Evolutionary conservation across 2,329 filamentous ascomycete genomes (phyloP).

Genomic region (Orbilia quercus): DNA sequence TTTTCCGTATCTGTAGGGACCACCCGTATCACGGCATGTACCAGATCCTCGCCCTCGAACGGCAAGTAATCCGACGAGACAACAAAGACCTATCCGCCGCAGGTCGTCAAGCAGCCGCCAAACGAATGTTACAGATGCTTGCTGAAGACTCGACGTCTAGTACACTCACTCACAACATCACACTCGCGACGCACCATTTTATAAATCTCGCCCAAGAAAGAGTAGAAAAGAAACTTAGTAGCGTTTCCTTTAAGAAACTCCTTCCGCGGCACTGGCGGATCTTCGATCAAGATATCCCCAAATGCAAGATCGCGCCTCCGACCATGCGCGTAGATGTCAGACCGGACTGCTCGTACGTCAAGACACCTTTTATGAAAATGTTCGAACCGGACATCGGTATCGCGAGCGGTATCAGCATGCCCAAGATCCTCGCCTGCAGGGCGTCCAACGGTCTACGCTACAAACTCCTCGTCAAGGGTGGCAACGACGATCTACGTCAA

Average conservation of each 20-base stretch:
- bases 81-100: conserved; percentile 79
- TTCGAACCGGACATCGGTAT: conserved; percentile 83
- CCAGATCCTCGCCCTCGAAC: conserved; percentile 82
- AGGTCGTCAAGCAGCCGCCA: conserved; percentile 78
- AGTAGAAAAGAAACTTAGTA: conserved; percentile 74
- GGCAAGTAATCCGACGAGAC: conserved; percentile 67
- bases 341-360: conserved; percentile 77
- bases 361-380: conserved; percentile 77
- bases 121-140: conserved; percentile 59
- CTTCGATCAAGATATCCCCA: conserved; percentile 65
- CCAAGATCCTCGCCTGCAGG: conserved; percentile 88
- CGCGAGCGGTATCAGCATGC: conserved; percentile 88
- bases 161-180: conserved; percentile 43
- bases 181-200: conserved; percentile 35
- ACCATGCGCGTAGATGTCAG: conserved; percentile 86
- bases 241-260: conserved; percentile 65
- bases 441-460: conserved; percentile 81
- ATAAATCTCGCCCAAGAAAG: conserved; percentile 52
- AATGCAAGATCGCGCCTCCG: conserved; percentile 81
- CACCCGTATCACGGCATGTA: conserved; percentile 98
- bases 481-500: conserved; percentile 94
- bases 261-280: conserved; percentile 44
- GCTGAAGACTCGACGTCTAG: conserved; percentile 21
- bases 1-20: conserved; percentile 85
- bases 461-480: conserved; percentile 93